Base-by-base conservation (phyloP, 1,284 basidiomycete species). In the Pseudozyma sp. region DNA sequence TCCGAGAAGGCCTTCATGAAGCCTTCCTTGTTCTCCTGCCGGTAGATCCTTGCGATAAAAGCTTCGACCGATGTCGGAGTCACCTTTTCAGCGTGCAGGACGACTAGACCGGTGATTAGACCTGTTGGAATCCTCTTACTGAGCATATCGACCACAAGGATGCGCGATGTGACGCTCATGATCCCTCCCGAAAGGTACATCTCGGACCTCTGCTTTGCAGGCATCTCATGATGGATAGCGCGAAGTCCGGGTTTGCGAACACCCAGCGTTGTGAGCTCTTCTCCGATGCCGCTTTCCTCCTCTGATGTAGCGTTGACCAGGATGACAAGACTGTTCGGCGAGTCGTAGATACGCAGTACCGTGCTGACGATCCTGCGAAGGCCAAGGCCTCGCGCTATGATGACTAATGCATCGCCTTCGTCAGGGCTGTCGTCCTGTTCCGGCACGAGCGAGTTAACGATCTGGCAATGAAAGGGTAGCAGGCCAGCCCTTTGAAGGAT, bases 1-100 rank as follows among this genome's bases (percentile, higher is more conserved):
- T 98, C 96, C 0, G 94, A 94, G 83, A 99, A 98, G 0, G 95
- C 97, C 85, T 99, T 98, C 71, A 97, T 87, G 85, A 98, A 99
- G 1, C 95, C 96, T 6, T 88, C 89, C 51, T 80, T 66, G 59
- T 82, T 82, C 48, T 76, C 68, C 51, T 81, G 68, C 1, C 83
- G 69, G 57, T 74, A 84, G 31, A 84, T 70, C 4, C 83, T 72
- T 5, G 79, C 64, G 34, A 84, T 85, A 59, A 83, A 85, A 2
- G 81, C 77, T 55, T 83, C 83, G 5, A 77, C 68, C 21, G 79
- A 83, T 2, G 70, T 89, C 0, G 93, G 90, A 0, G 92, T 93
- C 8, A 97, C 92, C 79, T 89, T 91, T 84, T 99, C 96, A 1
- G 95, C 94, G 78, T 97, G 95, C 42, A 98, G 84, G n/a, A 99